Evolutionary conservation across 371 early-diverging fungal species (phyloP).

Genomic region (Zopfochytrium polystomum): DNA sequence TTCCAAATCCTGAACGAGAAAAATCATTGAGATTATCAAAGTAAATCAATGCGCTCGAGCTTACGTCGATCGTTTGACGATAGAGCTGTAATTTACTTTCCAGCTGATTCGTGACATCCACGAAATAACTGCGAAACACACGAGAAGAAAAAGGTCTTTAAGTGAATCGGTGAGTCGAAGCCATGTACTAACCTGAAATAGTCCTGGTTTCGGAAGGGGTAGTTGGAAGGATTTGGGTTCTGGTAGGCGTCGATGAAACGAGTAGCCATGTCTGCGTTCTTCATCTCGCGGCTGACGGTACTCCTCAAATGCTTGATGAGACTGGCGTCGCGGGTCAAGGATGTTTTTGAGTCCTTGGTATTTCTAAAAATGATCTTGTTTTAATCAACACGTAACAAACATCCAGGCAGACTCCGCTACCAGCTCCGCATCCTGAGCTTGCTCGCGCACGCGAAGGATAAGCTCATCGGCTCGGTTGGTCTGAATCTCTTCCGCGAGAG

Average conservation of each 20-base stretch:
- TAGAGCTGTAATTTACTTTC: slow-evolving; percentile 39
- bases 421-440: slow-evolving; percentile 18
- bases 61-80: slow-evolving; percentile 41
- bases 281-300: slow-evolving; percentile 35
- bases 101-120: slow-evolving; percentile 31
- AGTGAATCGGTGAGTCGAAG: slow-evolving; percentile 11
- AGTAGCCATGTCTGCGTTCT: slow-evolving; percentile 34
- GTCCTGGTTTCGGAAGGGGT: slow-evolving; percentile 20
- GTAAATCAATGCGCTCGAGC: background rate
- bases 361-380: slow-evolving; percentile 28
- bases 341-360: slow-evolving; percentile 32
- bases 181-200: slow-evolving; percentile 6
- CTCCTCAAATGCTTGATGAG: slow-evolving; percentile 32
- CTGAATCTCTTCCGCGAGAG: slow-evolving; percentile 29
- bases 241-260: slow-evolving; percentile 42
- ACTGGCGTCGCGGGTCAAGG: slow-evolving; percentile 40
- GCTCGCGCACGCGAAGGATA: slow-evolving; percentile 6
- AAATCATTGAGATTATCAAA: background rate
- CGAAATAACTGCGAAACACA: slow-evolving; percentile 31
- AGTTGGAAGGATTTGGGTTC: slow-evolving; percentile 15
- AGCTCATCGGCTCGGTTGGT: slow-evolving; percentile 20
- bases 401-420: slow-evolving; percentile 3
- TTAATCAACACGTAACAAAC: background rate
- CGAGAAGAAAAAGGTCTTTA: background rate
- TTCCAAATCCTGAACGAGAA: slow-evolving; percentile 33